phyloP scores from a whole-genome alignment of 805 yeast genomes.

The Kluyveromyces lactis region DNA sequence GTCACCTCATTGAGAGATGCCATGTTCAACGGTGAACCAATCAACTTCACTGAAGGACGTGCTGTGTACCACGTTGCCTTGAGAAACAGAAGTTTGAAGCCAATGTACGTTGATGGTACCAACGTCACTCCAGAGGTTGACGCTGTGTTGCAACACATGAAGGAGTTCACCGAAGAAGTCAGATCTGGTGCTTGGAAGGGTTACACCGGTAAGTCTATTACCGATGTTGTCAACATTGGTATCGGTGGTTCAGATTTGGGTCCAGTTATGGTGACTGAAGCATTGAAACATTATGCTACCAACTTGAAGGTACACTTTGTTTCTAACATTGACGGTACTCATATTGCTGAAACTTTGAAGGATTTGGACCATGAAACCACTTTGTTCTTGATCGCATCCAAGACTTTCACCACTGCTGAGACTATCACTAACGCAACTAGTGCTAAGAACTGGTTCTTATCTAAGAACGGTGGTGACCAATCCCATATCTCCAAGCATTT shows the following conservation, averaged over 20 bases:
- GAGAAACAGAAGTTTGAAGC: conserved; percentile 81
- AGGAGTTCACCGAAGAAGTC: conserved; percentile 82
- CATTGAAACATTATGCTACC: conserved; percentile 80
- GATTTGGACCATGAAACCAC: conserved; percentile 82
- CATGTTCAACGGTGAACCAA: conserved; percentile 87
- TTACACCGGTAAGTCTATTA: conserved; percentile 88
- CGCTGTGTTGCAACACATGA: conserved; percentile 88
- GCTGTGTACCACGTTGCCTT: conserved; percentile 97
- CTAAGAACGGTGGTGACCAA: conserved; percentile 46
- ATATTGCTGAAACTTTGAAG: conserved; percentile 83
- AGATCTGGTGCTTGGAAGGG: conserved; percentile 96
- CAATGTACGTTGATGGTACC: conserved; percentile 81
- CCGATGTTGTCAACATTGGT: conserved; percentile 94
- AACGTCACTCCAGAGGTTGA: conserved; percentile 91
- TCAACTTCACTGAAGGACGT: conserved; percentile 92
- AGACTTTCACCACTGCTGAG: conserved; percentile 99
- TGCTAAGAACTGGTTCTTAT: conserved; percentile 92
- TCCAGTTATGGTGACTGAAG: conserved; percentile 99
- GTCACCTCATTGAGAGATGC: conserved; percentile 82
- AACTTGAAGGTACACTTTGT: conserved; percentile 83
- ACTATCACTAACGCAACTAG: conserved; percentile 93
- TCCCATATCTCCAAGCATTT: conserved; percentile 91
- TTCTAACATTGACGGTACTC: conserved; percentile 98
- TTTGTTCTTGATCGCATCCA: conserved; percentile 84
- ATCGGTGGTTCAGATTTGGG: conserved; percentile 99